Base-by-base conservation (phyloP, 805 yeast genomes). In the baker's yeast (Saccharomyces cerevisiae) region DNA sequence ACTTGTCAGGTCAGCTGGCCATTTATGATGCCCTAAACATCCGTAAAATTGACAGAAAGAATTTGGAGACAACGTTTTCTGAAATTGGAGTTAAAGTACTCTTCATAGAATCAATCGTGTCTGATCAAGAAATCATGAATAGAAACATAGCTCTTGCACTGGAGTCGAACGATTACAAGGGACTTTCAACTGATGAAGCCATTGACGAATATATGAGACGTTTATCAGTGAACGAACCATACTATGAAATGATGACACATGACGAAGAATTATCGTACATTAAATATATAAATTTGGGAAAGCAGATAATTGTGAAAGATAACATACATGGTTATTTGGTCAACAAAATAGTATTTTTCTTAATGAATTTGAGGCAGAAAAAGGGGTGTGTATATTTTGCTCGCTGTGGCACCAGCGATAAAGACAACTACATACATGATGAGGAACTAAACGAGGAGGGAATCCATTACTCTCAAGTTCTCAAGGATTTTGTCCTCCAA, bases 1-100 rank as follows among this genome's bases (percentile, higher is more conserved):
- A 79, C 29, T 89, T 84, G 57, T 82, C 81, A 64, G 98, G 98
- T 10, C 99, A 94, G 72, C 89, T 94, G 31, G 99, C 96, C 4
- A 88, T 94, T 24, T 94, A 88, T 70, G 99, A 94, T 70, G 98
- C 98, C 0, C 87, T 94, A 51, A 94, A 94, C 68, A 96, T 94
- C 5, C 73, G 85, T 49, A 81, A 85, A 22, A 76, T 78, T 51
- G 86, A 85, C 60, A 78, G 99, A 61, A 62, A 76, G 6, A 79
- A 78, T 30, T 70, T 92, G 41, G 79, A 79, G 28, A 76, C 76
- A 32, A 70, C 71, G 55, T 82, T 92, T 61, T 72, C 74, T 6
- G 72, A 74, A 47, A 74, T 79, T 56, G 81, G 82, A 59, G 84
- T 91, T 55, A 91, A 87, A 68, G 85, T 86, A 28, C 70, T 94